A percentile compares a stretch with the other conserved stretches of the same genome.
Evolutionary conservation across 2,329 filamentous ascomycete genomes (phyloP).

Genomic region (Coniella vitis): DNA sequence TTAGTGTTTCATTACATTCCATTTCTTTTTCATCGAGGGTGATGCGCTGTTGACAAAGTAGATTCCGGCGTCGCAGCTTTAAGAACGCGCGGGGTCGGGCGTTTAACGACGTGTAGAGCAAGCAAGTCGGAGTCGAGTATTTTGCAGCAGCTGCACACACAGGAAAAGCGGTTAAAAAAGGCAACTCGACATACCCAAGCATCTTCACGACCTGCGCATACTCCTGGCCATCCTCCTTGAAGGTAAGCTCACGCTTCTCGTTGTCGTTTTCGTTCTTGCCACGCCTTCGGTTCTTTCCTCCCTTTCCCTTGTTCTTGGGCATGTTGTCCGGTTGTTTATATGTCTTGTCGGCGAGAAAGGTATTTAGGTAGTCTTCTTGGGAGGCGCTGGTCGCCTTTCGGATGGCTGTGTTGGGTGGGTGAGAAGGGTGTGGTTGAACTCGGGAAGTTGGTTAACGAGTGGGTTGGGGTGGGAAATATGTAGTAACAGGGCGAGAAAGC

Average conservation of each 20-base stretch:
- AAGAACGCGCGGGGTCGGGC: too few species aligned
- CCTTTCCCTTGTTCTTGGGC: constrained; percentile 19
- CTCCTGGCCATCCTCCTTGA: constrained; percentile 73
- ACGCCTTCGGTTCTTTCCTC: constrained; percentile 18
- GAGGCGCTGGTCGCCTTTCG: too few species aligned
- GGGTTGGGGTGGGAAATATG: not conserved
- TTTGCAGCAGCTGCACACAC: too few species aligned
- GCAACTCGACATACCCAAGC: constrained; percentile 51
- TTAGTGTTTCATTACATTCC: not conserved
- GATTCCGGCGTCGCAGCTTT: too few species aligned
- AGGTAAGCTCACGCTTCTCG: constrained; percentile 74
- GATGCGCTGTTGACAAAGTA: too few species aligned
- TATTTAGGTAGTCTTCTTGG: not conserved
- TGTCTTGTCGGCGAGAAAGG: not conserved
- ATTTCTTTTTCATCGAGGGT: not conserved
- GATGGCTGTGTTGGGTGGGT: too few species aligned
- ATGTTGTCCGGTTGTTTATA: not conserved
- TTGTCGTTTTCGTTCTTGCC: constrained; percentile 76
- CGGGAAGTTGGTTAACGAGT: not conserved
- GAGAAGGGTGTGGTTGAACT: not conserved
- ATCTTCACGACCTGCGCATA: constrained; percentile 78
- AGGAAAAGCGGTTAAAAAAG: not conserved
- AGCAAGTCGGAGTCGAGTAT: not conserved
- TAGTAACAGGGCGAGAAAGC: not conserved
- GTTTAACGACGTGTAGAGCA: too few species aligned